phyloP scores from a whole-genome alignment of 805 yeast species.

The Allodekkera sacchari region DNA sequence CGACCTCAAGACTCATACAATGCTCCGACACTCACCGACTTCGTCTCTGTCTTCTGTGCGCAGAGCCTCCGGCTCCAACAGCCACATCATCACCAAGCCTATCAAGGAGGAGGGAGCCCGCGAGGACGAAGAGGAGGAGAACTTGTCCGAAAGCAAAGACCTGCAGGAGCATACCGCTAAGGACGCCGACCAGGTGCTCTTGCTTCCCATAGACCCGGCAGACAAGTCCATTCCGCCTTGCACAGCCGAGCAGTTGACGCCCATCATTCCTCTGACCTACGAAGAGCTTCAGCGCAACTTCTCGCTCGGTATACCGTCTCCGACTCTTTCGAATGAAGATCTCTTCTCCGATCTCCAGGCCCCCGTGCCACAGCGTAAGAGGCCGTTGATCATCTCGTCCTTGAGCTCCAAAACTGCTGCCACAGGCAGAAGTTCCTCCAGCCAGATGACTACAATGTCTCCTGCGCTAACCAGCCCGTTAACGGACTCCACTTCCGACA shows the following conservation, averaged over 20 bases:
- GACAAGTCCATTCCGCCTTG: conserved; percentile 22
- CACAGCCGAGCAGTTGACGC: conserved; percentile 20
- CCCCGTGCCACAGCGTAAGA: conserved; percentile 6
- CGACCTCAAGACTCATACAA: not conserved
- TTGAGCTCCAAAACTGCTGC: conserved; percentile 10
- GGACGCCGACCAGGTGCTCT: conserved; percentile 10
- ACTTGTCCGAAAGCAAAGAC: too few species aligned
- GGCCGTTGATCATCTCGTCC: conserved; percentile 7
- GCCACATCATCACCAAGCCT: not conserved
- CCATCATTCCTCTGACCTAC: conserved; percentile 13
- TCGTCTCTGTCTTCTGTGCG: not conserved
- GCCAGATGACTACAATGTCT: too few species aligned
- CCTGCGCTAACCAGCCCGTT: too few species aligned
- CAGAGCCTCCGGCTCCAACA: not conserved
- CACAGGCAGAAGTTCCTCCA: conserved; percentile 4
- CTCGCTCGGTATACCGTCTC: not conserved
- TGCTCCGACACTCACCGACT: not conserved
- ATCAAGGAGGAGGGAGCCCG: not conserved
- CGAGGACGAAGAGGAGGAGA: not conserved
- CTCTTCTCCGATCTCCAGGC: not conserved
- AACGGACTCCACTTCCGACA: too few species aligned
- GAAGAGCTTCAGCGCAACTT: conserved; percentile 2
- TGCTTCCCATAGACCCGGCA: conserved; percentile 20
- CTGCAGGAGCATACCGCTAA: too few species aligned
- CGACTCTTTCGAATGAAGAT: conserved; percentile 1